phyloP scores from a whole-genome alignment of 257 asterid species.

The Agastache rugosa region DNA sequence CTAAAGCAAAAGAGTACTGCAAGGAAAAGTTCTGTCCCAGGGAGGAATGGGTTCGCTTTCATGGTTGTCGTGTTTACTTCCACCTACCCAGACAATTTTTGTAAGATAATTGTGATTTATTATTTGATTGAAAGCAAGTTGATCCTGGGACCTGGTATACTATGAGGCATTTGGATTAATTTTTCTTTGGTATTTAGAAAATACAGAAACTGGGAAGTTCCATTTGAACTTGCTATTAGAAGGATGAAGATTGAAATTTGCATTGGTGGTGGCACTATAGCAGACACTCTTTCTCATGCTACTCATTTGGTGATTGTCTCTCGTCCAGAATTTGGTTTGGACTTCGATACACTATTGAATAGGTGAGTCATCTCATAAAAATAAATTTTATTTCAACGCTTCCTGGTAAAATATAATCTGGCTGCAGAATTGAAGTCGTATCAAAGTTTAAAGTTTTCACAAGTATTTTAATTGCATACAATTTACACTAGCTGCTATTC shows the following conservation, averaged over 20 bases:
- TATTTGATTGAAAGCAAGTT: constrained; percentile 21
- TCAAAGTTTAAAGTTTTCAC: not conserved
- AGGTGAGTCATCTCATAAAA: constrained; percentile 51
- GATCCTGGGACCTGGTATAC: constrained; percentile 28
- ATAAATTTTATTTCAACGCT: not conserved
- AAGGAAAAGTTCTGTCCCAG: constrained; percentile 77
- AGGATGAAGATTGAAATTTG: constrained; percentile 86
- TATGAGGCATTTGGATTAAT: constrained; percentile 28
- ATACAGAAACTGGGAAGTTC: constrained; percentile 55
- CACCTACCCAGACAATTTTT: constrained; percentile 52
- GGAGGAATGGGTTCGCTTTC: constrained; percentile 85
- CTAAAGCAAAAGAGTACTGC: constrained; percentile 59
- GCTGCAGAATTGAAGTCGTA: constrained; percentile 19
- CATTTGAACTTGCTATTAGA: constrained; percentile 65
- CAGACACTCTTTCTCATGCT: constrained; percentile 62
- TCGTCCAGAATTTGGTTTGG: constrained; percentile 48
- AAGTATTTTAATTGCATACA: not conserved
- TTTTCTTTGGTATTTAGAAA: constrained; percentile 44
- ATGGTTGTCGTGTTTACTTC: constrained; percentile 77
- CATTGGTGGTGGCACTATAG: constrained; percentile 71
- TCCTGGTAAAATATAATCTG: constrained; percentile 10
- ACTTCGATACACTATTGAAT: constrained; percentile 53
- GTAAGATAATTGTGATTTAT: constrained; percentile 52
- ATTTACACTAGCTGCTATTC: not conserved
- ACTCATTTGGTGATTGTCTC: constrained; percentile 78